These are phyloP conservation scores for Pholiota adiposa DNA, from an alignment of 1,284 basidiomycete species.

Conservation along the genomic window DNA sequence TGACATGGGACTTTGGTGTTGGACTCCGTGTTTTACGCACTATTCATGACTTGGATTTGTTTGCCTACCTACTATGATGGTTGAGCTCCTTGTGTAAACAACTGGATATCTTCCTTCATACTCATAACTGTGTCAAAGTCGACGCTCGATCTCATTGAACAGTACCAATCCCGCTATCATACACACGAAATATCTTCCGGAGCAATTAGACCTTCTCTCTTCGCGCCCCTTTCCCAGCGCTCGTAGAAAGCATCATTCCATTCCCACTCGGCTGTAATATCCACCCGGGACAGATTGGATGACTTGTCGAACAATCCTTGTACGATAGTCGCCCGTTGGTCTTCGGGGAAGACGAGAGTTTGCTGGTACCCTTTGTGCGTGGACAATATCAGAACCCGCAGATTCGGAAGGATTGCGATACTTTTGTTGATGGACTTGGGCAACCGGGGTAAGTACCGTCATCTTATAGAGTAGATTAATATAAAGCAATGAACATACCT, in stretches of 20 bases:
- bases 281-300: neutral
- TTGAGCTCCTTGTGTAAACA: too few species aligned
- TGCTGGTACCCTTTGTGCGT: neutral
- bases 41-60: too few species aligned
- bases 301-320: neutral
- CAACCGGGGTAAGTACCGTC: neutral
- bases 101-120: too few species aligned
- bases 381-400: neutral
- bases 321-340: neutral
- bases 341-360: neutral
- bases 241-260: neutral
- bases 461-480: neutral
- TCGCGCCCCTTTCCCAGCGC: neutral
- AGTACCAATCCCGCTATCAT: too few species aligned
- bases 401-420: neutral
- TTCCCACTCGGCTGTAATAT: neutral
- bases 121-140: too few species aligned
- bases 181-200: neutral
- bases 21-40: too few species aligned
- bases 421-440: neutral
- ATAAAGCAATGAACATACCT: neutral
- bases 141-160: too few species aligned
- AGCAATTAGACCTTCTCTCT: neutral
- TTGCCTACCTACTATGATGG: too few species aligned
- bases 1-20: too few species aligned